phyloP scores from a whole-genome alignment of 2,329 filamentous ascomycete genomes.

The Clarireedia sp. region DNA sequence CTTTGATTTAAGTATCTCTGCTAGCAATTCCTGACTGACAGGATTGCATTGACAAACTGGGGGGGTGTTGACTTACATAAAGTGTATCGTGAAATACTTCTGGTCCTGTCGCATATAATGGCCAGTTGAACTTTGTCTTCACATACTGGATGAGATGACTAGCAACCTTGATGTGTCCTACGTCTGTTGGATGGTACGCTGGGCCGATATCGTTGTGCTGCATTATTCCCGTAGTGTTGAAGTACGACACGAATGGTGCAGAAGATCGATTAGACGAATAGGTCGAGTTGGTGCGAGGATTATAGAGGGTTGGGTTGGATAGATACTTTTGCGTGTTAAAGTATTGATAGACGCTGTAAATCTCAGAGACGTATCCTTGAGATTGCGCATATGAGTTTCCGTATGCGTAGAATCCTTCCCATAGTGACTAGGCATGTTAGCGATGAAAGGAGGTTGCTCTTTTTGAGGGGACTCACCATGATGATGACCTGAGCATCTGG shows the following conservation, averaged over 20 bases:
- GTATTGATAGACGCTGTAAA: conserved; percentile 42
- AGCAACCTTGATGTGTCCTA: conserved; percentile 53
- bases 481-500: conserved; percentile 38
- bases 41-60: background rate
- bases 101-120: conserved; percentile 44
- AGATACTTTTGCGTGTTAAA: conserved; percentile 42
- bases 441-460: background rate
- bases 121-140: conserved; percentile 47
- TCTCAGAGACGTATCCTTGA: conserved; percentile 41
- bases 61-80: conserved; percentile 28
- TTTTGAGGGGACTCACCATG: conserved; percentile 39
- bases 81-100: conserved; percentile 43
- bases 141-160: conserved; percentile 52
- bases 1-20: no score
- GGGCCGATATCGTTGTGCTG: conserved; percentile 55
- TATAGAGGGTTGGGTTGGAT: conserved; percentile 33
- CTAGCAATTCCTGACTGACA: no score
- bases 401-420: conserved; percentile 43
- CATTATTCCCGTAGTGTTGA: conserved; percentile 52
- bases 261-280: conserved; percentile 26
- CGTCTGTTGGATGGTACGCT: conserved; percentile 51
- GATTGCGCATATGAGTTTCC: conserved; percentile 44
- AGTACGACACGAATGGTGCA: conserved; percentile 47
- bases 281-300: conserved; percentile 34
- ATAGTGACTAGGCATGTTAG: conserved; percentile 37